phyloP scores from a whole-genome alignment of 176 grass and related monocot genomes.

The Panicum miliaceum region DNA sequence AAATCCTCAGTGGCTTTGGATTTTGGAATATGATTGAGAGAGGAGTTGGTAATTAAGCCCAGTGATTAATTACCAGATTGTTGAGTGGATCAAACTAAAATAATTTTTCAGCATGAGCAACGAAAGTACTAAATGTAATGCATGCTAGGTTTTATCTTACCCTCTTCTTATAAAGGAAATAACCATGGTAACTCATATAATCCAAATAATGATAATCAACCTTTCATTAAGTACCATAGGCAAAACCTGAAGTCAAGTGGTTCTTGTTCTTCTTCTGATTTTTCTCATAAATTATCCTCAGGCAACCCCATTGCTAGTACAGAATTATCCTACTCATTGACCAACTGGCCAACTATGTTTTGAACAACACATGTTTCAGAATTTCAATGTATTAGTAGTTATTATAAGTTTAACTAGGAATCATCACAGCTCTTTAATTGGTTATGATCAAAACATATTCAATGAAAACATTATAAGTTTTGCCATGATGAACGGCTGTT shows the following conservation, averaged over 20 bases:
- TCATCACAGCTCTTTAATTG: not conserved
- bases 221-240: slow-evolving; percentile 11
- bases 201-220: slow-evolving; percentile 2
- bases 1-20: not conserved
- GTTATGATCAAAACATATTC: not conserved
- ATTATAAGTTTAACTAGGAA: not conserved
- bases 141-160: not conserved
- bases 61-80: not conserved
- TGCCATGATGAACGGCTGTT: not conserved
- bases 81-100: not conserved
- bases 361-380: not conserved
- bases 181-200: not conserved
- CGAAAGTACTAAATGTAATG: not conserved
- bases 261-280: not conserved
- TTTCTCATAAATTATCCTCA: slow-evolving; percentile 8
- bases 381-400: slow-evolving; percentile 24
- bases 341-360: not conserved
- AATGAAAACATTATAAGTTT: too few species aligned
- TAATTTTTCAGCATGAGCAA: slow-evolving; percentile 27
- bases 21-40: slow-evolving; percentile 1
- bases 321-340: slow-evolving; percentile 16
- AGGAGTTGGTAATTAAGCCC: slow-evolving; percentile 8
- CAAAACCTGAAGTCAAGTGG: not conserved
- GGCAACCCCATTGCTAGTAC: not conserved
- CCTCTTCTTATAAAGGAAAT: slow-evolving; percentile 20